Evolutionary conservation across 176 grass and related monocot species (phyloP).

Genomic region (Rhynchospora pubera): DNA sequence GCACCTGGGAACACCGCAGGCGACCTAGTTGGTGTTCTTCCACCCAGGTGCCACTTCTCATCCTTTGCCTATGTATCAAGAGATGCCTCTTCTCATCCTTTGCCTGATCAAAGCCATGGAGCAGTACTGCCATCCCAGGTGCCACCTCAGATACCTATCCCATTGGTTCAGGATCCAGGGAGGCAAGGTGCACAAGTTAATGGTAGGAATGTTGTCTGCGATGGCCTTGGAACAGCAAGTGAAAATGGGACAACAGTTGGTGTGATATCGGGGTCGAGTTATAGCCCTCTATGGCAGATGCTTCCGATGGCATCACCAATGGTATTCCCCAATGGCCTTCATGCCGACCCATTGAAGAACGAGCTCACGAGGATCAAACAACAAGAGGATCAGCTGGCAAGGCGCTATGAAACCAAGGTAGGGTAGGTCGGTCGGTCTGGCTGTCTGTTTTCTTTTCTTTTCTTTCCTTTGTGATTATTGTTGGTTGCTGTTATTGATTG

Average conservation of each 20-base stretch:
- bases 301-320: conserved; percentile 12
- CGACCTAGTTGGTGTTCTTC: not conserved
- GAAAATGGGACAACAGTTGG: not conserved
- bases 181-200: conserved; percentile 2
- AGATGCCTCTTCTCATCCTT: not conserved
- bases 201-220: not conserved
- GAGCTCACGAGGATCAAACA: conserved; percentile 21
- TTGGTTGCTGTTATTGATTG: conserved; percentile 26
- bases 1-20: not conserved
- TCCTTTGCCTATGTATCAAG: not conserved
- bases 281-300: conserved; percentile 4
- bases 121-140: not conserved
- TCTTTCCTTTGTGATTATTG: not conserved
- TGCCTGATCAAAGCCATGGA: not conserved
- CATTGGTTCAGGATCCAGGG: not conserved
- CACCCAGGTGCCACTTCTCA: too few relatives aligned
- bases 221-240: not conserved
- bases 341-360: conserved; percentile 10
- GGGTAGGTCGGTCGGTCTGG: too few relatives aligned
- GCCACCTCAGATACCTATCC: not conserved
- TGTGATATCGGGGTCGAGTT: not conserved
- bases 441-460: not conserved
- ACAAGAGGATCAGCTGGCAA: conserved; percentile 7
- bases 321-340: conserved; percentile 6
- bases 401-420: conserved; percentile 8